Percentiles rank a stretch among this genome's conserved stretches.
Conservation (phyloP, 345 rosid species). For the Anacardium occidentale region DNA sequence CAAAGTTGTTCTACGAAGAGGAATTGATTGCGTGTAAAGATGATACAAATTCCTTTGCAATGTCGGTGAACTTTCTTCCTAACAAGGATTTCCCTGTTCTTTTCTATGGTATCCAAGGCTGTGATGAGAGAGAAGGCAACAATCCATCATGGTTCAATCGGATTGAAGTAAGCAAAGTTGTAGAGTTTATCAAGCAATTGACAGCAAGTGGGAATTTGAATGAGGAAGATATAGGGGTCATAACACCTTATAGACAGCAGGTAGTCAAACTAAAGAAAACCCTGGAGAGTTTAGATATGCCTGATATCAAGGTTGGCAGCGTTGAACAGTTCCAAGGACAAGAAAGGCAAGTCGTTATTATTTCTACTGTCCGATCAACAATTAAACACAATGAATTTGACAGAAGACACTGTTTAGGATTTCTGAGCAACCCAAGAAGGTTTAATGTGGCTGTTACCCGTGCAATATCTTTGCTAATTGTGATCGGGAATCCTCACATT, state of each 20-base stretch:
- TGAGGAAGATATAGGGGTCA: conserved; percentile 75
- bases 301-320: conserved; percentile 79
- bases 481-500: conserved; percentile 85
- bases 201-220: conserved; percentile 39
- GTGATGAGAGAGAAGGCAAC: conserved; percentile 94
- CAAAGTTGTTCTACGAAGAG: conserved; percentile 69
- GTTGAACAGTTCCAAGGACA: conserved; percentile 99
- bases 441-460: conserved; percentile 89
- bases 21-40: conserved; percentile 81
- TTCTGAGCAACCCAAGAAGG: conserved; percentile 83
- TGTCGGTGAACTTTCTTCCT: conserved; percentile 48
- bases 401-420: conserved; percentile 63
- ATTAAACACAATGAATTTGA: conserved; percentile 77
- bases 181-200: conserved; percentile 58
- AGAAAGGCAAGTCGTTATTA: conserved; percentile 70
- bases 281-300: conserved; percentile 60
- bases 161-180: conserved; percentile 83
- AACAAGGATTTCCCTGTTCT: conserved; percentile 72
- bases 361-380: conserved; percentile 89
- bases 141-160: conserved; percentile 97
- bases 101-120: conserved; percentile 90
- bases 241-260: conserved; percentile 92
- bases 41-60: conserved; percentile 39
- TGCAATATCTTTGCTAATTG: conserved; percentile 68
- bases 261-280: conserved; percentile 70